A percentile compares a stretch with the other conserved stretches of the same genome.
phyloP scores from a whole-genome alignment of 2,329 filamentous ascomycete genomes.

The Monilinia fructigena region DNA sequence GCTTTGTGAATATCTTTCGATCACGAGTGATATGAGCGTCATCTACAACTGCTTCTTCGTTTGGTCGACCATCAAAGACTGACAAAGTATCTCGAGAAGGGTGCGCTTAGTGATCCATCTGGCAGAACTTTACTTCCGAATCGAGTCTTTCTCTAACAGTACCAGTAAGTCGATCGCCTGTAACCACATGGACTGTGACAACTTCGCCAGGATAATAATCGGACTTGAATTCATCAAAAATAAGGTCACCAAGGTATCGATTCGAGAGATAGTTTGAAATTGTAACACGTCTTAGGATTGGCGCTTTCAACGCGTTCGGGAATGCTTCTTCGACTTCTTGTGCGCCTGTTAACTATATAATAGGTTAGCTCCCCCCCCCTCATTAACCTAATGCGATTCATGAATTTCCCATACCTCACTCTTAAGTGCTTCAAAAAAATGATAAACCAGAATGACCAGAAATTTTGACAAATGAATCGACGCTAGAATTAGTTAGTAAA shows the following conservation, averaged over 20 bases:
- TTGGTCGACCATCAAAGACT: constrained; percentile 64
- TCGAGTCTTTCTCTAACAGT: constrained; percentile 77
- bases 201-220: constrained; percentile 90
- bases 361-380: constrained; percentile 35
- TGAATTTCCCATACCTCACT: constrained; percentile 68
- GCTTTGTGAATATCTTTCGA: constrained; percentile 89
- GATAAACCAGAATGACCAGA: constrained; percentile 87
- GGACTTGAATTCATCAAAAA: constrained; percentile 77
- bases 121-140: constrained; percentile 62
- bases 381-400: constrained; percentile 3
- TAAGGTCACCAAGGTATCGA: constrained; percentile 73
- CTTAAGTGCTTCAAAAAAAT: constrained; percentile 89
- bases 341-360: constrained; percentile 67
- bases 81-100: constrained; percentile 79
- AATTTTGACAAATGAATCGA: constrained; percentile 89
- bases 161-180: constrained; percentile 69
- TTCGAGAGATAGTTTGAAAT: constrained; percentile 82
- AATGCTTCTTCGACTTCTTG: constrained; percentile 89
- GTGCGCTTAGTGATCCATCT: constrained; percentile 68
- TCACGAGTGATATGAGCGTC: constrained; percentile 82
- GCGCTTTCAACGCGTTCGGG: constrained; percentile 85
- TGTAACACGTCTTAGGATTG: constrained; percentile 90
- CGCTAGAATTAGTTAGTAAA: constrained; percentile 45
- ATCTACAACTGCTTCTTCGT: constrained; percentile 75
- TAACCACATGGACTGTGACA: constrained; percentile 69